Evolutionary conservation across 2,329 filamentous ascomycete species (phyloP).

Genomic region (Ramichloridium luteum): DNA sequence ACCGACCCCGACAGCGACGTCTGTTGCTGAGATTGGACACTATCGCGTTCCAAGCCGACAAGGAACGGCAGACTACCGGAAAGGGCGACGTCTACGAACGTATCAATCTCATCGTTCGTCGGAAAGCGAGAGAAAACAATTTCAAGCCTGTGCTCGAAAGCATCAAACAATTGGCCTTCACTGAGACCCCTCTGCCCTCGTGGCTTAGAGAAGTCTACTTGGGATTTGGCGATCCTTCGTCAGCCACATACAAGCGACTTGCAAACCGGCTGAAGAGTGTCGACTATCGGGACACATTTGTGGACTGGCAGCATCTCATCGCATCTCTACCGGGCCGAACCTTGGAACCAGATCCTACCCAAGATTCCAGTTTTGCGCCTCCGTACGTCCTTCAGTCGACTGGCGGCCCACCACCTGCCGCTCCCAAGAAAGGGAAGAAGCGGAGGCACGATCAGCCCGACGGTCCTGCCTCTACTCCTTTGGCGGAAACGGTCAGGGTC

Average conservation of each 20-base stretch:
- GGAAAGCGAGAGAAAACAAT: slow-evolving; percentile 85
- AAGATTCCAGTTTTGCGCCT: slow-evolving; percentile 63
- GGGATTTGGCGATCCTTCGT: slow-evolving; percentile 87
- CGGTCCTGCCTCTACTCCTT: slow-evolving; percentile 44
- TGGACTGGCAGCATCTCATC: slow-evolving; percentile 88
- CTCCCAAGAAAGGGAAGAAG: slow-evolving; percentile 61
- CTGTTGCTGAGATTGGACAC: slow-evolving; percentile 75
- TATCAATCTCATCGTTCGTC: slow-evolving; percentile 75
- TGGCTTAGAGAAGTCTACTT: slow-evolving; percentile 97
- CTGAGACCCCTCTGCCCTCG: slow-evolving; percentile 70
- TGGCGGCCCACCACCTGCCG: slow-evolving; percentile 34
- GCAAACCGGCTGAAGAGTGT: slow-evolving; percentile 64
- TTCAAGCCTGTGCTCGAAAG: slow-evolving; percentile 90
- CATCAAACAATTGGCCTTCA: slow-evolving; percentile 72
- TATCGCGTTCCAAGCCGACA: slow-evolving; percentile 64
- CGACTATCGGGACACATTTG: slow-evolving; percentile 87
- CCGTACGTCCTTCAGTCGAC: slow-evolving; percentile 67
- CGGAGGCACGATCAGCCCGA: slow-evolving; percentile 66
- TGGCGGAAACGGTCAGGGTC: slow-evolving; percentile 61
- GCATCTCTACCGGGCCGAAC: slow-evolving; percentile 81
- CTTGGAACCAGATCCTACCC: slow-evolving; percentile 64
- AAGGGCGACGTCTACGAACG: slow-evolving; percentile 68
- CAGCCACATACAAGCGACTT: slow-evolving; percentile 74
- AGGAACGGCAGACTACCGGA: slow-evolving; percentile 50
- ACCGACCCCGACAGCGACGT: slow-evolving; percentile 50